Conservation (phyloP, 495 filamentous ascomycete species). For the Penicillium waksmanii region DNA sequence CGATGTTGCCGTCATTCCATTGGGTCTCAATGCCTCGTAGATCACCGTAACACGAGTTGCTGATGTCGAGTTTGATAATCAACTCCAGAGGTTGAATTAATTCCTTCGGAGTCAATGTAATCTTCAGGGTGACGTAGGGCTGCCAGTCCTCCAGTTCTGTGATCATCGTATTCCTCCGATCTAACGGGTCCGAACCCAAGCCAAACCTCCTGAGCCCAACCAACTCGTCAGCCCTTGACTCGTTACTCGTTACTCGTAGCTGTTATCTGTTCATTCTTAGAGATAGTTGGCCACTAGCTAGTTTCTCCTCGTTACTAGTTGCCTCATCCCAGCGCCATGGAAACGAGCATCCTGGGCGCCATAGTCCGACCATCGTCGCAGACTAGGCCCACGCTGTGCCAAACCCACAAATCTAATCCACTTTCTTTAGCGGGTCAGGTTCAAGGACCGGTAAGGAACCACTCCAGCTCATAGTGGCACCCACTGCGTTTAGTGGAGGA, state of each 20-base stretch:
- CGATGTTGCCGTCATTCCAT: background rate
- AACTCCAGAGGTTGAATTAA: background rate
- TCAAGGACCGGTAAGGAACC: conserved; percentile 2
- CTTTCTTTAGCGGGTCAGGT: background rate
- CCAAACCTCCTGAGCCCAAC: background rate
- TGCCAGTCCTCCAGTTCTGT: background rate
- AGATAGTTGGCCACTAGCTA: background rate
- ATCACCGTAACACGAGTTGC: conserved; percentile 13
- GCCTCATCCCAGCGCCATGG: conserved; percentile 2
- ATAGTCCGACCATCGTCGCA: conserved; percentile 3
- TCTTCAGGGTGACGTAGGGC: conserved; percentile 11
- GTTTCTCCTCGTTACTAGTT: background rate
- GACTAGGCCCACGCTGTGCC: conserved; percentile 3
- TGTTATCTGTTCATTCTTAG: too few relatives aligned
- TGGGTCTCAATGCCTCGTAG: conserved; percentile 7
- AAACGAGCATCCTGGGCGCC: conserved; percentile 5
- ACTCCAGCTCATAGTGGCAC: background rate
- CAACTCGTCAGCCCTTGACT: background rate
- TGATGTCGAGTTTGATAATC: conserved; percentile 1
- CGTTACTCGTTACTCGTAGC: too few relatives aligned
- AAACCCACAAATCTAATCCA: conserved; percentile 1
- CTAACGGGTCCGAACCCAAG: conserved; percentile 1
- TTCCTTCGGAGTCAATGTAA: background rate
- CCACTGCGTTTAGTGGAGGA: conserved; percentile 9
- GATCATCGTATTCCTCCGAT: conserved; percentile 1